Evolutionary conservation across 345 rosid species (phyloP).

Genomic region (Gossypium stocksii): DNA sequence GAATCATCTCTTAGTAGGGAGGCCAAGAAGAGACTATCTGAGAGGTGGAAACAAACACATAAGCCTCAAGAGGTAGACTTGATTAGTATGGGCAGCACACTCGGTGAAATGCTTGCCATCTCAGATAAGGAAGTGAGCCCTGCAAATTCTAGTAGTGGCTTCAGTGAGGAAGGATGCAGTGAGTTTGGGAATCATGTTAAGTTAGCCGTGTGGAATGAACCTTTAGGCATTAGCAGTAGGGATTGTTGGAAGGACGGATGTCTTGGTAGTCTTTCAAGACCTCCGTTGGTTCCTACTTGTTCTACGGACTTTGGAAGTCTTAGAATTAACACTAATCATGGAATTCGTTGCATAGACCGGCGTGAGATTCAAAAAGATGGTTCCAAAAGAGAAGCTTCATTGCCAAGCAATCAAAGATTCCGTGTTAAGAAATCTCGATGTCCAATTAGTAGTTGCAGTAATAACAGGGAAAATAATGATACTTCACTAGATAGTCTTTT

Average conservation of each 20-base stretch:
- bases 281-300: constrained; percentile 66
- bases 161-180: constrained; percentile 29
- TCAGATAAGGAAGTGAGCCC: constrained; percentile 52
- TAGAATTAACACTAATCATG: constrained; percentile 29
- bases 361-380: constrained; percentile 44
- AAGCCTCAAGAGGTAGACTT: constrained; percentile 49
- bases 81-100: constrained; percentile 57
- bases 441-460: background rate
- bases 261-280: constrained; percentile 42
- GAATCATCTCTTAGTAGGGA: constrained; percentile 78
- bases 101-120: constrained; percentile 89
- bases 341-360: constrained; percentile 38
- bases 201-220: constrained; percentile 38
- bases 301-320: constrained; percentile 42
- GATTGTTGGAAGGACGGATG: constrained; percentile 88
- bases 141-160: constrained; percentile 34
- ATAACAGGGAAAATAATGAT: constrained; percentile 19
- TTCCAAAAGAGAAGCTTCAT: constrained; percentile 35
- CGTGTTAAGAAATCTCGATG: constrained; percentile 30
- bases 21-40: constrained; percentile 89
- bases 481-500: constrained; percentile 42
- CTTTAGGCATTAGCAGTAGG: constrained; percentile 90
- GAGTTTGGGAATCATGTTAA: constrained; percentile 24
- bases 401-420: constrained; percentile 41
- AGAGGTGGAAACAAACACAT: constrained; percentile 90